Evolutionary conservation across 805 yeast species (phyloP), one percentile per base, ranked within the genome.

Genomic region (Candida ulmi): DNA sequence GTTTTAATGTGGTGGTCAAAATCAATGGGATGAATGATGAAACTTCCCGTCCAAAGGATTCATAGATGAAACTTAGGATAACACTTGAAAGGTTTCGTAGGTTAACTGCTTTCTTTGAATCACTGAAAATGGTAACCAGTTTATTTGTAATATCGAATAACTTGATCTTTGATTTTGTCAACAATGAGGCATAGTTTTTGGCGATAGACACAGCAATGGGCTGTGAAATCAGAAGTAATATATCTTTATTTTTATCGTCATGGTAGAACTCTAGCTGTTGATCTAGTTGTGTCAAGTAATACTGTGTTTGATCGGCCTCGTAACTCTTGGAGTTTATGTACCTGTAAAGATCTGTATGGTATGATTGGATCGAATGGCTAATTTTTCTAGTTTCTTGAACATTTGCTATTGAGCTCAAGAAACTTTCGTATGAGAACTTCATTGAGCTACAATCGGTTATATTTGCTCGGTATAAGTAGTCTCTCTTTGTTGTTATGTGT

Each of bases 1-100:
- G 51, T 42, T 61, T 65, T 39, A 63, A 49, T 6, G 61, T 33
- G 1, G 53, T 40, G 8, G 59, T 38, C 13, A 61, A 36, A 4
- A 66, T 28, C 5, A 61, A 41, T 7, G 71, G 65, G 2, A 56
- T 50, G 30, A 65, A 52, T 1, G 70, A 61, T 6, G 58, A 50
- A 2, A 66, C 42, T 11, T 58, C 58, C 11, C 55, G 52, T 1
- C 63, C 61, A 47, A 60, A 66, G 1, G 47, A 39, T 40, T 62
- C 63, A 39, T 60, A 58, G 4, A 66, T 38, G 15, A 54, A 58
- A 1, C 48, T 48, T 12, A 66, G 48, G 1, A 58, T 38, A 0
- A 55, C 56, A 29, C 48, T 48, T 8, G 64, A 55, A 17, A 62
- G 12, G 21, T 58, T 54, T 41, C 61, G 64, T 5, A 56, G 48